Percentiles rank a stretch among this genome's conserved stretches.
phyloP scores from a whole-genome alignment of 2,329 filamentous ascomycete genomes.

The Colletotrichum aenigma region DNA sequence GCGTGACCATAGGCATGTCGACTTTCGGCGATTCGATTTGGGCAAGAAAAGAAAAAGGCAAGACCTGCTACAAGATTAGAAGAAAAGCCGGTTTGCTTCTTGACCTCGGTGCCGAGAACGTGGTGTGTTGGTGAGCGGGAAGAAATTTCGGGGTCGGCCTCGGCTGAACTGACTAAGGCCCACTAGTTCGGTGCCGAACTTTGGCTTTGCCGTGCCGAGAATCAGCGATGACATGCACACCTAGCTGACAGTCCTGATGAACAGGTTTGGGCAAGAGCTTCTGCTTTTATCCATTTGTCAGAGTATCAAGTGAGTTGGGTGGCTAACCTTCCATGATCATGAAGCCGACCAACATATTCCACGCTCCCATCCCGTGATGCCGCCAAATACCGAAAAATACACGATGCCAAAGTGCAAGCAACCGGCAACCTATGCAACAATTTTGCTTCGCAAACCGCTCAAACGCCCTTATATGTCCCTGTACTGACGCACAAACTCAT shows the following conservation, averaged over 20 bases:
- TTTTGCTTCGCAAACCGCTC: background rate
- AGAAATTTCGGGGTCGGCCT: background rate
- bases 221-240: background rate
- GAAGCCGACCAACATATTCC: background rate
- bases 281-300: background rate
- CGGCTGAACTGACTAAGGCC: background rate
- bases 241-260: background rate
- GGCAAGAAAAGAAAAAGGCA: background rate
- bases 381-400: background rate
- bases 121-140: background rate
- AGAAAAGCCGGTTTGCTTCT: background rate
- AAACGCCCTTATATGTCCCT: background rate
- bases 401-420: background rate
- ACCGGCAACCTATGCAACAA: background rate
- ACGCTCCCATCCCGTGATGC: background rate
- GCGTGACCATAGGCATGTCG: background rate
- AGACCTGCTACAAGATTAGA: background rate
- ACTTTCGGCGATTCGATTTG: background rate
- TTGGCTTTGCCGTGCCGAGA: background rate
- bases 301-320: background rate
- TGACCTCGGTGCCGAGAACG: background rate
- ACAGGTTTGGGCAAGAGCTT: background rate
- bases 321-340: background rate
- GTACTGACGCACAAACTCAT: conserved; percentile 13
- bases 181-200: background rate